A percentile compares a stretch with the other conserved stretches of the same genome.
Conservation (phyloP, 1,284 basidiomycete genomes). For the Rhizoctonia solani region DNA sequence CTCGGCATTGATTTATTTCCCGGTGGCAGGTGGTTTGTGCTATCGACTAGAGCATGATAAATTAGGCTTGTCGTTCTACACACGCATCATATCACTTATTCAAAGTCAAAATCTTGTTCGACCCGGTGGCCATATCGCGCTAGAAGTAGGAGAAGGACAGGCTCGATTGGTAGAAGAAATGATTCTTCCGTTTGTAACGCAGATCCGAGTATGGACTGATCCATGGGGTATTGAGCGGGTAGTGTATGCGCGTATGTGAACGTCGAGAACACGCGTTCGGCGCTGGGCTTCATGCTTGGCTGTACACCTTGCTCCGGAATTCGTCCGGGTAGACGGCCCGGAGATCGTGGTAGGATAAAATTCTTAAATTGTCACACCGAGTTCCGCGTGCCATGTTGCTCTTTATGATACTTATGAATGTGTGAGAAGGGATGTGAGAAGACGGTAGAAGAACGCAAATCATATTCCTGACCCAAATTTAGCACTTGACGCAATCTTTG, state of each 20-base stretch:
- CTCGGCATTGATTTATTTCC: not conserved
- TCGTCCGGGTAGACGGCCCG: slow-evolving; percentile 13
- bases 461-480: too few relatives aligned
- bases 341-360: not conserved
- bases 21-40: not conserved
- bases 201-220: slow-evolving; percentile 9
- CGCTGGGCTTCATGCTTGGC: not conserved
- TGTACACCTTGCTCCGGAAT: not conserved
- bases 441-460: too few relatives aligned
- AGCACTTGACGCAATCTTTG: too few relatives aligned
- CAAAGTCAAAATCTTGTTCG: slow-evolving; percentile 14
- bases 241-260: slow-evolving; percentile 19
- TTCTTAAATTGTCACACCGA: too few relatives aligned
- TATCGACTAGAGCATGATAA: not conserved
- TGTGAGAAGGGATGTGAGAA: too few relatives aligned
- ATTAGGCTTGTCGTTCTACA: slow-evolving; percentile 10
- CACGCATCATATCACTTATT: slow-evolving; percentile 6
- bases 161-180: slow-evolving; percentile 12
- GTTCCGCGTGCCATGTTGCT: too few relatives aligned
- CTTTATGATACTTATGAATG: too few relatives aligned
- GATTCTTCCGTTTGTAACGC: slow-evolving; percentile 1
- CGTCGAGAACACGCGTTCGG: too few relatives aligned
- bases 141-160: slow-evolving; percentile 23
- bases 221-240: slow-evolving; percentile 14
- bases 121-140: not conserved